These are phyloP conservation scores for Trichoderma erinaceum DNA, from an alignment of 495 filamentous ascomycete genomes.

Conservation along the genomic window DNA sequence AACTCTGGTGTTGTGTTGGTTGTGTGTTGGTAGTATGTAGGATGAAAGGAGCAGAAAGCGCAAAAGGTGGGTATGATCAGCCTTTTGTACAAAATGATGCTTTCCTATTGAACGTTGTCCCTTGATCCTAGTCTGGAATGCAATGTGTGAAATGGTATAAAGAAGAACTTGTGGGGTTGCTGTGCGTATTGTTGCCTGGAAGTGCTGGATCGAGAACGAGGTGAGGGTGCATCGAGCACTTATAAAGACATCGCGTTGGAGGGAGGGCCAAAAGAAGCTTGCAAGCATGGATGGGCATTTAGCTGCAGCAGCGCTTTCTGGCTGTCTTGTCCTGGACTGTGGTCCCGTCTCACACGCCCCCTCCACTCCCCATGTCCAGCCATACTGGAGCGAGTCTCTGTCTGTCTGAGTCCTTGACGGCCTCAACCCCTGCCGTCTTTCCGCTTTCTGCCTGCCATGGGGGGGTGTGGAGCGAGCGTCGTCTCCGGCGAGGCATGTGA, in stretches of 20 bases:
- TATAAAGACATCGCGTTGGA: slow-evolving; percentile 1
- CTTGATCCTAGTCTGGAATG: not conserved
- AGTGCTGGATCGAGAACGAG: slow-evolving; percentile 10
- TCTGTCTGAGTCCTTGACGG: not conserved
- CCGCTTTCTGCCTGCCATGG: slow-evolving; percentile 10
- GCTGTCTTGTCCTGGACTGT: not conserved
- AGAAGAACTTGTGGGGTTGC: slow-evolving; percentile 11
- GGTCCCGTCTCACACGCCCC: slow-evolving; percentile 7
- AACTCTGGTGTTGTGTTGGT: not conserved
- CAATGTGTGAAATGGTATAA: not conserved
- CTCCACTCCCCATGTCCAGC: not conserved
- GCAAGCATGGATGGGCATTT: not conserved
- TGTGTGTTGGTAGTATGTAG: not conserved
- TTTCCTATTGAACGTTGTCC: not conserved
- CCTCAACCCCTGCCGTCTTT: slow-evolving; percentile 10
- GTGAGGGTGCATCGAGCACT: slow-evolving; percentile 11
- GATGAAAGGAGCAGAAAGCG: not conserved
- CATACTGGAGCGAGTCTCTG: not conserved
- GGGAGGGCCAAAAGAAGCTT: not conserved
- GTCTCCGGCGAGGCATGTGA: slow-evolving; percentile 9
- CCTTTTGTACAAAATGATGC: slow-evolving; percentile 2
- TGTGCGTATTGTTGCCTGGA: slow-evolving; percentile 13
- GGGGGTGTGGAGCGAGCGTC: not conserved
- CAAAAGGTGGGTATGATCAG: slow-evolving; percentile 1
- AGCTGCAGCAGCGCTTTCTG: not conserved